These are phyloP conservation scores for Vigna trinervia DNA, from an alignment of 306 rosid species.

Conservation along the genomic window DNA sequence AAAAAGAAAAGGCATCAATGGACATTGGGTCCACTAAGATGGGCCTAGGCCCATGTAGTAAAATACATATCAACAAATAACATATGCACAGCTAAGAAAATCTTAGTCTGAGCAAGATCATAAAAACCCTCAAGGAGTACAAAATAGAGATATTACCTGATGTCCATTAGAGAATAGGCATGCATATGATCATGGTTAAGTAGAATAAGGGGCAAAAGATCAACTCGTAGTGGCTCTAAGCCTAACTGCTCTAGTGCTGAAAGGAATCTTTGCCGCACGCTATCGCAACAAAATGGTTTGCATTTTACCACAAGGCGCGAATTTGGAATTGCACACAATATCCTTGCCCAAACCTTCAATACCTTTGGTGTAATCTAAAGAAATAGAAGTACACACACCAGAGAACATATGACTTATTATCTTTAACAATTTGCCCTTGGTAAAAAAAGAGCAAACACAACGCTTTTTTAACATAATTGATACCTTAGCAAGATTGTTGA, in stretches of 20 bases:
- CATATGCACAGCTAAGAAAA: not conserved
- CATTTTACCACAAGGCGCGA: conserved; percentile 26
- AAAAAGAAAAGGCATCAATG: no score
- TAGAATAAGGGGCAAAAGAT: conserved; percentile 28
- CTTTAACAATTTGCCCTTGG: not conserved
- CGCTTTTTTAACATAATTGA: not conserved
- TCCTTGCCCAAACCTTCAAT: conserved; percentile 17
- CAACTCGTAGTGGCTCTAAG: conserved; percentile 22
- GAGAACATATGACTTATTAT: not conserved
- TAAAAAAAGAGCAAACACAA: not conserved
- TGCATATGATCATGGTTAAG: conserved; percentile 34
- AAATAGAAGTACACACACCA: not conserved
- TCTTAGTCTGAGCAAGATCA: not conserved
- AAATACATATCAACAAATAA: not conserved
- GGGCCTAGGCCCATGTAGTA: no score
- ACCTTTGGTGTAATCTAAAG: conserved; percentile 29
- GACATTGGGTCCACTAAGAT: no score
- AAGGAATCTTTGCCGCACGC: conserved; percentile 26
- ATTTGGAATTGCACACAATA: conserved; percentile 12
- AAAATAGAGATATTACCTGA: conserved; percentile 2
- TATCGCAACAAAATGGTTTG: conserved; percentile 16
- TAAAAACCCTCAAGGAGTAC: not conserved
- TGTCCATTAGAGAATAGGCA: conserved; percentile 32
- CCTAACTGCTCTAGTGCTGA: conserved; percentile 24
- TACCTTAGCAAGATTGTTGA: conserved; percentile 30